Evolutionary conservation across 805 yeast species (phyloP).

Genomic region (Metschnikowia cerradonensis): DNA sequence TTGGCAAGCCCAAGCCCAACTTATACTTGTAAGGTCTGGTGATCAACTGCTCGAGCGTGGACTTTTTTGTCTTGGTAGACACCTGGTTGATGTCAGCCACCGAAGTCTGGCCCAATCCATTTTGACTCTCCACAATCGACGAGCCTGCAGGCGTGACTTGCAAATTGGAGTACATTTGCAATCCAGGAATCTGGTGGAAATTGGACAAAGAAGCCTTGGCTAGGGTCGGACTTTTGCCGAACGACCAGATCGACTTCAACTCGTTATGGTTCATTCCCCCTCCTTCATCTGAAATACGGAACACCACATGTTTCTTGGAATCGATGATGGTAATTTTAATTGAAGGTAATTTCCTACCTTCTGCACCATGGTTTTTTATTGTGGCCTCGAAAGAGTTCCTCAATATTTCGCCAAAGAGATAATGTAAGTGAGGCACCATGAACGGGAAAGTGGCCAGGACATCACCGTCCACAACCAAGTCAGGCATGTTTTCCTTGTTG

Average conservation of each 20-base stretch:
- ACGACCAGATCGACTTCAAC: constrained; percentile 75
- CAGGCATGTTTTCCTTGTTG: constrained; percentile 57
- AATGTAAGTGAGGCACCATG: constrained; percentile 80
- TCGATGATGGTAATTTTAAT: constrained; percentile 72
- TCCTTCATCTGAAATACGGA: constrained; percentile 84
- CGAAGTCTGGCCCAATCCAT: constrained; percentile 37
- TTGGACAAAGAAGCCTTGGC: constrained; percentile 59
- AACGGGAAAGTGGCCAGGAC: constrained; percentile 68
- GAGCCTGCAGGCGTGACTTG: constrained; percentile 40
- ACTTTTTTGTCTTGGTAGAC: constrained; percentile 29
- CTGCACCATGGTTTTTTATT: constrained; percentile 37
- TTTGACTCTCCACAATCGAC: constrained; percentile 26
- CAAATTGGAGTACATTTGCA: constrained; percentile 42
- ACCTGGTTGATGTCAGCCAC: constrained; percentile 35
- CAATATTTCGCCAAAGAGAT: constrained; percentile 80
- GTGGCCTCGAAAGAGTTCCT: constrained; percentile 86
- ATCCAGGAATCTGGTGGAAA: constrained; percentile 68
- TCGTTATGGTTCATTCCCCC: constrained; percentile 73
- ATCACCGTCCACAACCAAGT: constrained; percentile 71
- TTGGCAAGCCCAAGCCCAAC: constrained; percentile 85
- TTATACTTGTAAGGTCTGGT: constrained; percentile 71
- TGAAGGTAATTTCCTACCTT: constrained; percentile 53
- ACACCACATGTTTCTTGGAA: constrained; percentile 60
- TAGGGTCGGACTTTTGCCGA: constrained; percentile 64
- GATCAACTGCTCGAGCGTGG: constrained; percentile 62